Conservation (phyloP, 2,329 filamentous ascomycete species). For the Plenodomus biglobosus region DNA sequence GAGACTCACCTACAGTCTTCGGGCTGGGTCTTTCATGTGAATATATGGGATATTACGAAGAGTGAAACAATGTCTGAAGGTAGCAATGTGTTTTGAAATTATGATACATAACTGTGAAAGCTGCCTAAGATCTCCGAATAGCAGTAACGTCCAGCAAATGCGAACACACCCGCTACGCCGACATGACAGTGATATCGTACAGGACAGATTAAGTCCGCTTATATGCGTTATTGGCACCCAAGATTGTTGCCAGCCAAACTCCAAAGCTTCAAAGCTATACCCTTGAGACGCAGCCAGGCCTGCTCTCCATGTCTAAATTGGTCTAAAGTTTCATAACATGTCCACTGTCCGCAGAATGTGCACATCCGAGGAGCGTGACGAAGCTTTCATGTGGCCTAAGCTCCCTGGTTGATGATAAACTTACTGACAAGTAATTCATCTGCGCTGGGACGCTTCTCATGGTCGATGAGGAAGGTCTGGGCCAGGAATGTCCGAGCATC, state of each 20-base stretch:
- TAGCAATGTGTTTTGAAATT: not conserved
- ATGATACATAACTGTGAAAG: not conserved
- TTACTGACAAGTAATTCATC: conserved; percentile 84
- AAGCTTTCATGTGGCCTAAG: conserved; percentile 13
- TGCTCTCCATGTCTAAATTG: not conserved
- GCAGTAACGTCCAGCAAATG: not conserved
- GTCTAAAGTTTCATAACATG: conserved; percentile 6
- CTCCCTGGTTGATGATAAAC: conserved; percentile 71
- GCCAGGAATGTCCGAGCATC: conserved; percentile 82
- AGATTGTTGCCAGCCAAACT: not conserved
- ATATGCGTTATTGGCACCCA: conserved; percentile 14
- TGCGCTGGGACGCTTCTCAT: conserved; percentile 86
- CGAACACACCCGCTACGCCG: not conserved
- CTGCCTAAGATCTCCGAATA: not conserved
- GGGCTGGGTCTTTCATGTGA: too few relatives aligned
- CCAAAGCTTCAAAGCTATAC: not conserved
- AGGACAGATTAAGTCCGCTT: conserved; percentile 14
- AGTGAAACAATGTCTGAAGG: too few relatives aligned
- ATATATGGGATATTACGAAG: too few relatives aligned
- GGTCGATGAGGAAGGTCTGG: conserved; percentile 93
- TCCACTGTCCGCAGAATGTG: not conserved
- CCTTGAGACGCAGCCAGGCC: not conserved
- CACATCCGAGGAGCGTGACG: too few relatives aligned
- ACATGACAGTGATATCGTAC: conserved; percentile 17
- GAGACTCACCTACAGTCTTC: too few relatives aligned